Evolutionary conservation across 2,329 filamentous ascomycete species (phyloP), one percentile per base, ranked within the genome.

Genomic region (Arachnomyces sp.): DNA sequence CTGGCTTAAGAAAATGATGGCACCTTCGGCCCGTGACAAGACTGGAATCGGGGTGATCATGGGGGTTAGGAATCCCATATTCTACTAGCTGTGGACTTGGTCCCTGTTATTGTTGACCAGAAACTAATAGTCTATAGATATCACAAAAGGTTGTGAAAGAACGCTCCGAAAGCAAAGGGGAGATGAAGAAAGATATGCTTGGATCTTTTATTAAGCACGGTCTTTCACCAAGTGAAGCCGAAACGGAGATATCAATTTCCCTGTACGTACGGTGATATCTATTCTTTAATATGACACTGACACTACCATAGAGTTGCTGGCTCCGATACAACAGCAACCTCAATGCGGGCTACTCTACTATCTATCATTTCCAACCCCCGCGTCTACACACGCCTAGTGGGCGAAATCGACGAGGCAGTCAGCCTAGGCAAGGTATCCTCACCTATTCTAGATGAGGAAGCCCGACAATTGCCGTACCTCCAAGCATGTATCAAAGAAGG

Each of bases 401-500:
- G 28, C n/a, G 54, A 60, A 35, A 44, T 59, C 4, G 49, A 56
- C 32, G 39, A 42, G 14, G 53, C 53, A 3, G 39, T 52, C n/a
- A 31, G 21, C 2, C 34, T 43, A 1, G 52, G 47, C 2, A 44
- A 53, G 13, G 45, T 57, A 7, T 53, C 51, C 11, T 35, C 31
- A 6, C 25, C 50, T 9, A 44, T 53, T 12, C 48, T 45, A 8
- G 58, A 58, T 33, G 44, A 40, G 0, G 56, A 63, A 36, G 52
- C 55, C 2, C 47, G 54, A 29, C 55, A 57, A 18, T 38, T 65
- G 35, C 56, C 56, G 0, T 60, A 57, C 34, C 51, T 65, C 3
- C 59, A 65, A 35, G 60, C 62, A 34, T 61, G 59, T 46, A 49
- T 62, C 36, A 66, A 66, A 46, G 64, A 68, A 42, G 53, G 61